These are phyloP conservation scores for Podosphaera aphanis DNA, from an alignment of 2,329 filamentous ascomycete genomes.

Conservation along the genomic window DNA sequence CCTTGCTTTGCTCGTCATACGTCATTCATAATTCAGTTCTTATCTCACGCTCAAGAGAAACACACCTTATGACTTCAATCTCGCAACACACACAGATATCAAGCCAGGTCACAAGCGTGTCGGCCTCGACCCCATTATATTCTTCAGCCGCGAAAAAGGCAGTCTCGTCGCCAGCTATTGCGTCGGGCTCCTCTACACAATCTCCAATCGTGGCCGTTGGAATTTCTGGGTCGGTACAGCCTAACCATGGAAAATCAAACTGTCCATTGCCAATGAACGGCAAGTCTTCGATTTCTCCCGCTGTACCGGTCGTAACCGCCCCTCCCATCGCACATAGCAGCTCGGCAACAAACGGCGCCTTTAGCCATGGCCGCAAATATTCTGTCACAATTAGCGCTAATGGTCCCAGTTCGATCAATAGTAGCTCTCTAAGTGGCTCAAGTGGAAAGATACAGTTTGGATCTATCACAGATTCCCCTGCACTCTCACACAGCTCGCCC, in stretches of 20 bases:
- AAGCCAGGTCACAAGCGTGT: constrained; percentile 29
- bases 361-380: constrained; percentile 61
- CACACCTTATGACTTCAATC: constrained; percentile 17
- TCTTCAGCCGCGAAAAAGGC: constrained; percentile 44
- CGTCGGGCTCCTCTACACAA: constrained; percentile 31
- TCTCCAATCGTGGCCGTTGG: constrained; percentile 31
- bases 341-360: constrained; percentile 42
- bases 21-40: constrained; percentile 12
- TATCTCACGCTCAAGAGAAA: constrained; percentile 11
- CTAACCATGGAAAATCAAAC: constrained; percentile 38
- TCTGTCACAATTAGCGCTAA: constrained; percentile 82
- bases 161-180: constrained; percentile 34
- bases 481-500: constrained; percentile 42
- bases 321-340: constrained; percentile 39
- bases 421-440: constrained; percentile 36
- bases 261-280: constrained; percentile 68
- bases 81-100: constrained; percentile 15
- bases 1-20: constrained; percentile 10
- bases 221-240: constrained; percentile 26
- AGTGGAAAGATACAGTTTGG: constrained; percentile 60
- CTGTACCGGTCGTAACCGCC: constrained; percentile 34
- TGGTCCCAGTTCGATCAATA: constrained; percentile 56
- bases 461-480: constrained; percentile 44
- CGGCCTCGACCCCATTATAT: constrained; percentile 35
- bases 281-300: constrained; percentile 46